Evolutionary conservation across 163 green algal genomes (phyloP).

Genomic region (Coccomyxa subellipsoidea): DNA sequence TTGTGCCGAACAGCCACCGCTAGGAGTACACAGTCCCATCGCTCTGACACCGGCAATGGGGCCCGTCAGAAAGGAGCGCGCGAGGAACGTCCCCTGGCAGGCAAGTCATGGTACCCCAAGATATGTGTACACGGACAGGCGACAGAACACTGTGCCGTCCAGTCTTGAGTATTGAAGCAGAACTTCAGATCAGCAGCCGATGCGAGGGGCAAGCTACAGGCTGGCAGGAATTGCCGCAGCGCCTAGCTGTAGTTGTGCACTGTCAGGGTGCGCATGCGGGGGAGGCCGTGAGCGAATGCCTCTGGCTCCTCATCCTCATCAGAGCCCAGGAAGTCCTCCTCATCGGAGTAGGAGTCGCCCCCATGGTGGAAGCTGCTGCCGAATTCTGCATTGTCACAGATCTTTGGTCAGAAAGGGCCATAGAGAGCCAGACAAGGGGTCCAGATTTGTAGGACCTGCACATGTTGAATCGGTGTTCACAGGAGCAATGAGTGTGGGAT

Average conservation of each 20-base stretch:
- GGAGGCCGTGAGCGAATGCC: background rate
- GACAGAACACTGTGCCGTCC: background rate
- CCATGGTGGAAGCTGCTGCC: background rate
- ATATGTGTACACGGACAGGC: background rate
- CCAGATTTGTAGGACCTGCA: background rate
- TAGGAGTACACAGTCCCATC: background rate
- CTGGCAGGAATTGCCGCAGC: background rate
- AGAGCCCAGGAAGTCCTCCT: slow-evolving; percentile 8
- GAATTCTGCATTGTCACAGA: background rate
- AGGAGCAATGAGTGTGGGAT: background rate
- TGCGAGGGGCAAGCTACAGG: too few species aligned
- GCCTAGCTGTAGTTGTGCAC: background rate
- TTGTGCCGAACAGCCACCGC: background rate
- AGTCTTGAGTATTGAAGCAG: background rate
- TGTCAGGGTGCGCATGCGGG: background rate
- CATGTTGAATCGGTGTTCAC: background rate
- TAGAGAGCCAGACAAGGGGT: too few species aligned
- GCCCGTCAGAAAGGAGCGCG: too few species aligned
- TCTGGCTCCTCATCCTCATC: slow-evolving; percentile 1
- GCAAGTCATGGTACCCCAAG: background rate
- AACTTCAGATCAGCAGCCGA: background rate
- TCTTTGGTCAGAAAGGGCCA: background rate
- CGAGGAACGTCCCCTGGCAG: background rate
- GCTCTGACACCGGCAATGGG: too few species aligned
- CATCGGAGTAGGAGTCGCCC: background rate